phyloP scores from a whole-genome alignment of 352 stramenopile species.

The Globisporangium ultimum region DNA sequence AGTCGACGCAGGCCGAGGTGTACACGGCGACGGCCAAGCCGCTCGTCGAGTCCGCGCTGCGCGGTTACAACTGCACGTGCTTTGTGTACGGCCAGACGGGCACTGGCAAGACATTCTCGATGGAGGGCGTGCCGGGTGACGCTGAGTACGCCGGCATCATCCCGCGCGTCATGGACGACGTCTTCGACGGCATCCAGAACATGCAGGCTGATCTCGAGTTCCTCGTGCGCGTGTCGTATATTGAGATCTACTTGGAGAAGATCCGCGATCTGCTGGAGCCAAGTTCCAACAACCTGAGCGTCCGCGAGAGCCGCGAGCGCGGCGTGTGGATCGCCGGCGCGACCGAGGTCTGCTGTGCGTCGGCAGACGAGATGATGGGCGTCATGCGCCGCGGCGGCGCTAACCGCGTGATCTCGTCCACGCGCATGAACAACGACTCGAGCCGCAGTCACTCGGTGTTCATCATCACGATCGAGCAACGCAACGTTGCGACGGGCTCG shows the following conservation, averaged over 20 bases:
- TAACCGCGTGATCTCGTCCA: constrained; percentile 86
- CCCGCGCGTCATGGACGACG: constrained; percentile 65
- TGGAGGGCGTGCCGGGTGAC: constrained; percentile 72
- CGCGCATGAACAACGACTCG: constrained; percentile 90
- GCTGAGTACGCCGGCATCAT: constrained; percentile 70
- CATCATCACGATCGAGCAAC: constrained; percentile 94
- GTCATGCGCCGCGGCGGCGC: constrained; percentile 92
- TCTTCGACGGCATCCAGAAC: constrained; percentile 65
- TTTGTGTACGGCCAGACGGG: constrained; percentile 93
- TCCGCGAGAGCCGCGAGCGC: constrained; percentile 55
- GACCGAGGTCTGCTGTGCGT: constrained; percentile 62
- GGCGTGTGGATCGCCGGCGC: constrained; percentile 61
- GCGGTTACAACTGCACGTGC: constrained; percentile 89
- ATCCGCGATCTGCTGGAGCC: constrained; percentile 94
- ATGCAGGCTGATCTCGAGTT: constrained; percentile 87
- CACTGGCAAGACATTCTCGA: constrained; percentile 92
- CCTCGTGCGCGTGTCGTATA: constrained; percentile 95
- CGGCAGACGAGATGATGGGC: constrained; percentile 58
- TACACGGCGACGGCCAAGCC: constrained; percentile 65
- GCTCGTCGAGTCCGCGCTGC: constrained; percentile 51
- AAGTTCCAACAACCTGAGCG: constrained; percentile 49
- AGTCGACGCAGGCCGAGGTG: constrained; percentile 56
- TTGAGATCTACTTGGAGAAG: constrained; percentile 99
- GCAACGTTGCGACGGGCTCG: constrained; percentile 51
- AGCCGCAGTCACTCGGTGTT: constrained; percentile 95